Base-by-base conservation (phyloP, 2,329 filamentous ascomycete genomes). In the Raffaelea ambrosiae region DNA sequence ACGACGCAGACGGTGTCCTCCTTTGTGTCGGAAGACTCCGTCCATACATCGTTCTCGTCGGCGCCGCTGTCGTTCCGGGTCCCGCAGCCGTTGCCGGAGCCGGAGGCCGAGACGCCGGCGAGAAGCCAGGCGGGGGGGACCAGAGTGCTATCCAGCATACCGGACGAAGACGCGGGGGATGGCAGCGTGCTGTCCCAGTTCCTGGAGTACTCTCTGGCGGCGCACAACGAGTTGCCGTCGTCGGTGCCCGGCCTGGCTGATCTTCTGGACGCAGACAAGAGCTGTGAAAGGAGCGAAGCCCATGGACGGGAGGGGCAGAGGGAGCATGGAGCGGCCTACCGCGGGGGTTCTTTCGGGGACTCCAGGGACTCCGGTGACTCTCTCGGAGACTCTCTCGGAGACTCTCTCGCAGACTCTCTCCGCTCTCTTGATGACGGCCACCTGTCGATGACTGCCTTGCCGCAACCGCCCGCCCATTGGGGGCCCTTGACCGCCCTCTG, bases 191-290 rank as follows among this genome's bases (percentile, higher is more conserved):
- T 83, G 3, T 75, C 77, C 3, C 74, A 82, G 48, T 94, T 93
- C 61, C 86, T 88, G 57, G 79, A 93, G 53, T 80, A 91, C 57
- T 93, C 88, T 0, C 74, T 94, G 43, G 77, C 81, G 2, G 67
- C 84, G 14, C 80, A 94, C 59, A 74, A 86, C 53, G 76, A 80
- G 14, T 63, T 84, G 4, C 65, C 76, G 1, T 84, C 81, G 0
- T 85, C 83, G 1, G 76, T 84, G 51, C 66, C 83, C 18, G 48
- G 40, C 4, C 43, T 48, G 40, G 51, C 39, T 57, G 55, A 45
- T 57, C 55, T 36, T 49, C 49, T 26, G 58, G 43, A 4, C 19
- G 42, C n/a, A 13, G 26, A n/a, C n/a, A n/a, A n/a, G n/a, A n/a
- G n/a, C n/a, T n/a, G n/a, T n/a, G n/a, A n/a, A n/a, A n/a, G n/a